Conservation (phyloP, 2,329 filamentous ascomycete species). For the Fusarium domesticum region DNA sequence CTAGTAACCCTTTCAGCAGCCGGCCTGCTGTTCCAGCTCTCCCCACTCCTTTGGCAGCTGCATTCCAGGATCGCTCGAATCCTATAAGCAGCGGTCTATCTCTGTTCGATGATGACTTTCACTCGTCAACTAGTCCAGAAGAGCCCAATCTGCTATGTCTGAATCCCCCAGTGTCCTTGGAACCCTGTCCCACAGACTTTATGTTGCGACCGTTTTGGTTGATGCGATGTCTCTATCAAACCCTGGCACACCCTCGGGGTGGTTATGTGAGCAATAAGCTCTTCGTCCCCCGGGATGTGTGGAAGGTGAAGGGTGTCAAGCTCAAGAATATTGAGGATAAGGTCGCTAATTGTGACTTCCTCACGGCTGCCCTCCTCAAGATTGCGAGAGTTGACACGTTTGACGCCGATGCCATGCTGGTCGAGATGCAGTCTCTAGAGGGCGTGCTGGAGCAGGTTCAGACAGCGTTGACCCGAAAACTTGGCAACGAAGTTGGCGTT, state of each 20-base stretch:
- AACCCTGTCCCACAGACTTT: slow-evolving; percentile 86
- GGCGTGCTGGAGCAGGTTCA: slow-evolving; percentile 84
- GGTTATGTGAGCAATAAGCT: slow-evolving; percentile 89
- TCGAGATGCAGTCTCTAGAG: slow-evolving; percentile 92
- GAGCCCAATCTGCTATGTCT: slow-evolving; percentile 60
- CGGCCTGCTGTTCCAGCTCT: slow-evolving; percentile 55
- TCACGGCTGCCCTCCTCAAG: slow-evolving; percentile 85
- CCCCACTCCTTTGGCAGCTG: slow-evolving; percentile 64
- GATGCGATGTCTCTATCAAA: slow-evolving; percentile 92
- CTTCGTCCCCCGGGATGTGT: slow-evolving; percentile 89
- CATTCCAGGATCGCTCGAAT: slow-evolving; percentile 57
- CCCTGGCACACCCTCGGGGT: slow-evolving; percentile 83
- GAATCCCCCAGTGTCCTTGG: slow-evolving; percentile 73
- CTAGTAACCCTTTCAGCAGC: slow-evolving; percentile 63
- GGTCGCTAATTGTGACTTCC: slow-evolving; percentile 81
- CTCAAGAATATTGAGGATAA: slow-evolving; percentile 91
- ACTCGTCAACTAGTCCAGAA: slow-evolving; percentile 61
- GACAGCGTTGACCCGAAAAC: slow-evolving; percentile 69
- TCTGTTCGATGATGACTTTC: slow-evolving; percentile 81
- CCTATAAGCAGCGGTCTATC: slow-evolving; percentile 64
- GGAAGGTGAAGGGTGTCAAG: slow-evolving; percentile 91
- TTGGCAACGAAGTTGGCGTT: slow-evolving; percentile 90
- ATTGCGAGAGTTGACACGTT: slow-evolving; percentile 80
- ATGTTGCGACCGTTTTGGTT: slow-evolving; percentile 96
- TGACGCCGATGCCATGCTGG: slow-evolving; percentile 86